Evolutionary conservation across 371 early-diverging fungal species (phyloP), one percentile per base, ranked within the genome.

Genomic region (Saksenaea vasiformis): DNA sequence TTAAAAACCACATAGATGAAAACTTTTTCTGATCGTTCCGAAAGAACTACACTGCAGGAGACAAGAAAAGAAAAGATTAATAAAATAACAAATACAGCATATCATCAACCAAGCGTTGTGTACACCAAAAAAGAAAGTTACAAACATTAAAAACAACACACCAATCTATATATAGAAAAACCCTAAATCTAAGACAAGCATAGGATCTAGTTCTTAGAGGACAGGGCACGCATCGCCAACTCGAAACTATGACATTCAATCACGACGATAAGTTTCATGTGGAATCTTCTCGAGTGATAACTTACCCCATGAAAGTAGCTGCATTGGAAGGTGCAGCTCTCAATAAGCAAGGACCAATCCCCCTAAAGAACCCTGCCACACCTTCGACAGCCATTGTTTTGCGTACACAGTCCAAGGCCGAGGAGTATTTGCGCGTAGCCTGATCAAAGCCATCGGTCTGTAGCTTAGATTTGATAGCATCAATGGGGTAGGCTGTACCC

Each of bases 301-400:
- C 70, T 69, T 73, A 79, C 77, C 83, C 90, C 54, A 89, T 73
- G 78, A 94, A 94, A 24, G 93, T 93, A 19, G 86, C 91, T 3
- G 93, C 94, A 60, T 93, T 94, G 56, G 90, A 92, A 15, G 95
- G 95, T 31, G 94, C 94, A 27, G 96, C 95, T 64, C 95, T 83
- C 56, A 93, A 79, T 58, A 95, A 81, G 60, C 94, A 92, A n/a
- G 95, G 90, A 0, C 88, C 86, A 63, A 95, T 82, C 31, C 95
- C 96, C 66, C 85, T 85, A 82, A 92, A 95, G 82, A 95, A 90
- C 0, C 94, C 94, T 22, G 76, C 78, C 26, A 79, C 65, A 5
- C 95, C 93, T 66, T 92, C 91, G 56, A 72, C 80, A 27, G 76
- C 78, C 65, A 89, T 67, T 1, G 84, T 89, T 69, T 90, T 83